phyloP scores from a whole-genome alignment of 352 stramenopile genomes.

The Pythium diclinum region DNA sequence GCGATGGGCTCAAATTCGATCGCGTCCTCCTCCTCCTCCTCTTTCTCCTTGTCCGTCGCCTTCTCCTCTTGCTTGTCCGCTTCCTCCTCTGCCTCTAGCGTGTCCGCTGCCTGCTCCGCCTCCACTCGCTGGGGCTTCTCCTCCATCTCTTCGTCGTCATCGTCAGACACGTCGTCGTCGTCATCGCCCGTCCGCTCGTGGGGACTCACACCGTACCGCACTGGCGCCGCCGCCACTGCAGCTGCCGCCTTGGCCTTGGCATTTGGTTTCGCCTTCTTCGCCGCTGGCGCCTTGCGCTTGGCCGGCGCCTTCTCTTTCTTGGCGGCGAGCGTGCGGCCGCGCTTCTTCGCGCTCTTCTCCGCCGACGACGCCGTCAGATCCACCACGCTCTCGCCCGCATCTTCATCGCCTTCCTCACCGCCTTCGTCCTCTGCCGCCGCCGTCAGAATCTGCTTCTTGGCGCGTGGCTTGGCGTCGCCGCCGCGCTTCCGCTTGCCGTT shows the following conservation, averaged over 20 bases:
- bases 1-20: constrained; percentile 3
- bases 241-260: constrained; percentile 12
- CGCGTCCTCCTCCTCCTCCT: not conserved
- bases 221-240: constrained; percentile 10
- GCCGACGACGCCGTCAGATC: constrained; percentile 14
- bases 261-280: constrained; percentile 19
- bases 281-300: not conserved
- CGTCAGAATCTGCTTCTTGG: constrained; percentile 18
- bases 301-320: constrained; percentile 1
- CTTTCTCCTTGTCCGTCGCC: not conserved
- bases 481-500: constrained; percentile 15
- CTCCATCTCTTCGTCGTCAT: constrained; percentile 21
- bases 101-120: not conserved
- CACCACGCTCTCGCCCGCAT: constrained; percentile 5
- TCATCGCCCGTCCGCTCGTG: constrained; percentile 17
- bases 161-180: constrained; percentile 22
- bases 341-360: constrained; percentile 8
- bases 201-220: constrained; percentile 19
- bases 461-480: constrained; percentile 1
- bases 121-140: not conserved
- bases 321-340: not conserved
- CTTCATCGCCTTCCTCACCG: not conserved
- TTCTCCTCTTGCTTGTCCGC: not conserved
- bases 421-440: not conserved
- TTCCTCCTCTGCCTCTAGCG: constrained; percentile 22